Evolutionary conservation across 257 asterid genomes (phyloP), one percentile per base, ranked within the genome.

Genomic region (Jaltomata sinuosa): DNA sequence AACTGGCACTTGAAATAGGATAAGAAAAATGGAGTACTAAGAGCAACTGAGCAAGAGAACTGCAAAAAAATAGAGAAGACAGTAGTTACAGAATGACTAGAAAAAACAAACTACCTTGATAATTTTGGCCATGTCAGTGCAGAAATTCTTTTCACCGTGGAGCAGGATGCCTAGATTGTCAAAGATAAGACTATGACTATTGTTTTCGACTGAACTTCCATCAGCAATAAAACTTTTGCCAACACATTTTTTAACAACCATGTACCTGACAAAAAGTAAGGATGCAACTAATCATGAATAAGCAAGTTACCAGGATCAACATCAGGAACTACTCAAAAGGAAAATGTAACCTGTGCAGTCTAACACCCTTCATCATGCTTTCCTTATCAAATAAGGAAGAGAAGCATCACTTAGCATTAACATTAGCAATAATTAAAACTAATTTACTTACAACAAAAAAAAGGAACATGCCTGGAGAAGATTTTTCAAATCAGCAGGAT

Each of bases 91-190:
- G 45, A 47, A 45, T 7, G 14, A 31, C 32, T 85, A 64, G 69
- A 85, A 36, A 27, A 77, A 42, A 74, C 80, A 16, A 25, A 83
- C 79, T 87, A 94, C 98, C 98, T 92, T 89, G 87, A 93, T 65
- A 77, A 92, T 84, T 84, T 91, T 89, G 84, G 91, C 89, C 84
- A 94, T 91, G 76, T 88, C 87, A 68, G 87, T 82, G 87, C 92
- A 86, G 84, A 87, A 87, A 84, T 86, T 90, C 88, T 90, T 85
- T 87, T 91, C 92, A 49, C 97, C 98, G 84, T 90, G 97, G 79
- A 94, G 92, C 93, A 92, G 85, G 91, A 93, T 69, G 50, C 97
- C 98, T 74, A 90, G 77, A 86, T 85, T 87, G 86, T 85, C 88
- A 83, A 94, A 94, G 84, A 93, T 89, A 49, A 88, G 90, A 84